Base-by-base conservation (phyloP, 495 filamentous ascomycete species). In the Daldinia vernicosa region DNA sequence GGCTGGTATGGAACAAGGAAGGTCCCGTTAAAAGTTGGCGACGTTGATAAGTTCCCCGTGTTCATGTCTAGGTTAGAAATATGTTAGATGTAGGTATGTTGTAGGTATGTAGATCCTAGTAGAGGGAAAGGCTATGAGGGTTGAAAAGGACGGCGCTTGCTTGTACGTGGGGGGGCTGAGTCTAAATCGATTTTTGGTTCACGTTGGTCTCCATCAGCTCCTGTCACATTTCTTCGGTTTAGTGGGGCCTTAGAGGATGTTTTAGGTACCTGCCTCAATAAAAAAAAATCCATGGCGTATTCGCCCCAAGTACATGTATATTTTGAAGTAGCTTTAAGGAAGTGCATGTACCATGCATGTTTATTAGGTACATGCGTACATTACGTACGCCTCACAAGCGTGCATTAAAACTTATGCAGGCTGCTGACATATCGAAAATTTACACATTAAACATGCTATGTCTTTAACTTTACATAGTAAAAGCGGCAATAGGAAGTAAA, bases 151-250 rank as follows among this genome's bases (percentile, higher is more conserved):
- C 61, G 62, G 69, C 51, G 63, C 69, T 63, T 63, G 50, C 33
- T 39, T 37, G 50, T 64, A 72, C 50, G 63, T 72, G 63, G 63
- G 64, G 69, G 63, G 69, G 69, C 60, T 67, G 69, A 72, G 64
- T 72, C 69, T 68, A 68, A 72, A 68, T 67, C 63, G 63, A 61
- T 57, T 70, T 62, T 71, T 63, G 58, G 63, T 71, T 66, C 63
- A 66, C 19, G 63, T 71, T 71, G 59, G 58, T 71, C 51, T 32
- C 61, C 50, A 65, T 70, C 58, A 64, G 53, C 45, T 65, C 67
- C 61, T 65, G 68, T 70, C 69, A 71, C 45, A 66, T 66, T 61
- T 51, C 57, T 59, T 66, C 32, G 57, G 32, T 32, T 53, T 30
- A 30, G 60, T 45, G 67, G 53, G 60, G 45, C 58, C 45, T 39